phyloP scores from a whole-genome alignment of 1,139 yeast genomes.

The Pneumocystis oryctolagi region DNA sequence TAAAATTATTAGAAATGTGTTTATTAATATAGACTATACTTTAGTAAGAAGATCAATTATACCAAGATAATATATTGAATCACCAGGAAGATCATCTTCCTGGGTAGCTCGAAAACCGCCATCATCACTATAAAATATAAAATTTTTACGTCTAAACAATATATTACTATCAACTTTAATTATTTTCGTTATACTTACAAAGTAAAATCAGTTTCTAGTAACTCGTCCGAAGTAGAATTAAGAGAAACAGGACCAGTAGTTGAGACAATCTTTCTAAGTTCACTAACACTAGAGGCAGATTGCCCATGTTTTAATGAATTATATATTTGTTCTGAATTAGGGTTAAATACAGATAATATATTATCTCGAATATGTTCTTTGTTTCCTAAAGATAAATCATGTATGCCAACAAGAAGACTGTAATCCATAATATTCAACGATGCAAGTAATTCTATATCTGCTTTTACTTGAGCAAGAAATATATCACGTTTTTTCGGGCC shows the following conservation, averaged over 20 bases:
- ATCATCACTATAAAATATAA: conserved; percentile 59
- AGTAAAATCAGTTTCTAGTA: conserved; percentile 6
- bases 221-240: conserved; percentile 4
- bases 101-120: conserved; percentile 78
- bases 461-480: conserved; percentile 53
- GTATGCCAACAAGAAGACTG: conserved; percentile 74
- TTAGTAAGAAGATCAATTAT: conserved; percentile 87
- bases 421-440: conserved; percentile 65
- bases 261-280: conserved; percentile 11
- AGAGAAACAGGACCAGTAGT: conserved; percentile 16
- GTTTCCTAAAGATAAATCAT: conserved; percentile 51
- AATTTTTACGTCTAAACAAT: conserved; percentile 15
- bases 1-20: neutral
- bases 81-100: conserved; percentile 43
- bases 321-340: conserved; percentile 17
- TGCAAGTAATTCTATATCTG: conserved; percentile 53
- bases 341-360: conserved; percentile 27
- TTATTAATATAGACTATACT: conserved; percentile 1
- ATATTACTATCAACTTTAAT: neutral
- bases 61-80: conserved; percentile 75
- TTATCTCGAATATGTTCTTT: conserved; percentile 28
- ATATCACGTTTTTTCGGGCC: conserved; percentile 53
- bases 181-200: conserved; percentile 1
- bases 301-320: conserved; percentile 6
- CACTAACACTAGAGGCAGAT: conserved; percentile 11